phyloP scores from a whole-genome alignment of 257 asterid species.

The Rhazya stricta region DNA sequence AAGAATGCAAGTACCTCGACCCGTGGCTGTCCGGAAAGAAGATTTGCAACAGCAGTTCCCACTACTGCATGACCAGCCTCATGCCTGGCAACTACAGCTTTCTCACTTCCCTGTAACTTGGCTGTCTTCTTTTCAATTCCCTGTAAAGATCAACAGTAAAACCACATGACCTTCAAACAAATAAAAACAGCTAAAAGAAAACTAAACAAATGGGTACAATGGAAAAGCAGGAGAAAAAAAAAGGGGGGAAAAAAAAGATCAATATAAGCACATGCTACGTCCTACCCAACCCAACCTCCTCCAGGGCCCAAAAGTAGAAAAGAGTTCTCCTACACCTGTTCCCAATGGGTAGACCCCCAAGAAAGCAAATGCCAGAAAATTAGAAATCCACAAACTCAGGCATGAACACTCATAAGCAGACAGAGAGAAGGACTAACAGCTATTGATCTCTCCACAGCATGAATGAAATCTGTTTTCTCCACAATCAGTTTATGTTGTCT shows the following conservation, averaged over 20 bases:
- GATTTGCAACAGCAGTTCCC: constrained; percentile 98
- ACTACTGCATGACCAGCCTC: constrained; percentile 99
- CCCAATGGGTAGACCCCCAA: background rate
- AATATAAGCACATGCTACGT: constrained; percentile 1
- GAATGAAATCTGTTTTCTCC: constrained; percentile 83
- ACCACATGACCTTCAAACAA: constrained; percentile 10
- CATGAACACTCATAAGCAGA: background rate
- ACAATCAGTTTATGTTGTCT: constrained; percentile 66
- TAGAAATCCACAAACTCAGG: background rate
- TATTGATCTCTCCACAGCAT: constrained; percentile 95
- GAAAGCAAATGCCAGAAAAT: constrained; percentile 3
- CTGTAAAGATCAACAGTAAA: constrained; percentile 33
- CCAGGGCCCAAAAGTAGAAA: background rate
- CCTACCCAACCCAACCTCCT: background rate
- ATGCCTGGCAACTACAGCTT: constrained; percentile 96
- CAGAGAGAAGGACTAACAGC: constrained; percentile 49
- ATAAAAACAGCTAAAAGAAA: background rate
- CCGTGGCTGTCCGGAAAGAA: constrained; percentile 91
- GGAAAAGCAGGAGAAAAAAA: background rate
- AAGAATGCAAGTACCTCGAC: constrained; percentile 62
- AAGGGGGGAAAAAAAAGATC: too few species aligned
- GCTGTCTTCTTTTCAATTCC: constrained; percentile 97
- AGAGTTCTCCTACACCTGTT: background rate
- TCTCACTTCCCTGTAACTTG: constrained; percentile 89
- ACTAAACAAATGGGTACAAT: background rate